Conservation (phyloP, 1,139 yeast genomes). For the Geotrichum klebahnii region DNA sequence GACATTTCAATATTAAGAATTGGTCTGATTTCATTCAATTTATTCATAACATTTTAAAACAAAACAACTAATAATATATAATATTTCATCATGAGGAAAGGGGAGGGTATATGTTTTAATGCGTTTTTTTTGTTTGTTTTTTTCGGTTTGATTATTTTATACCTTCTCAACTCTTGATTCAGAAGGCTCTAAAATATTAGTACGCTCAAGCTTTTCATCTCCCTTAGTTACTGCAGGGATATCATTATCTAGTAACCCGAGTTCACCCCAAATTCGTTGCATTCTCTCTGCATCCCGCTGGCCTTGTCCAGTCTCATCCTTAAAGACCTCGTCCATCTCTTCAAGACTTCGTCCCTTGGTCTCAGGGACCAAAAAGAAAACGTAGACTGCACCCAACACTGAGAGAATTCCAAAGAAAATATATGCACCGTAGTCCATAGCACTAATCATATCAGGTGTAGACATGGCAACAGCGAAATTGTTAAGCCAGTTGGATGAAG, state of each 20-base stretch:
- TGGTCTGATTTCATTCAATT: too few species aligned
- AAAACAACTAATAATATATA: too few species aligned
- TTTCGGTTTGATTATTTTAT: too few species aligned
- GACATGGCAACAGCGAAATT: constrained; percentile 70
- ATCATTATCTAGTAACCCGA: constrained; percentile 24
- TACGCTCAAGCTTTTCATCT: too few species aligned
- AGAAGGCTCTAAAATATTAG: too few species aligned
- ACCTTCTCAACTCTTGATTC: too few species aligned
- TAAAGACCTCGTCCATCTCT: constrained; percentile 47
- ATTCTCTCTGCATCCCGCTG: constrained; percentile 23
- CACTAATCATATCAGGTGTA: constrained; percentile 63
- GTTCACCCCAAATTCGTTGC: constrained; percentile 25
- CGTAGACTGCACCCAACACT: constrained; percentile 29
- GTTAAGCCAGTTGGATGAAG: constrained; percentile 77
- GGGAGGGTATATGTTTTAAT: too few species aligned
- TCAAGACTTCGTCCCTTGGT: constrained; percentile 48
- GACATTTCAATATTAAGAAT: too few species aligned
- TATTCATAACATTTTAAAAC: too few species aligned
- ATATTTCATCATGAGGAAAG: too few species aligned
- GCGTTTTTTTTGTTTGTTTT: too few species aligned
- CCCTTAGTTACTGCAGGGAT: constrained; percentile 20
- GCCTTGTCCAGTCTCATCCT: constrained; percentile 23
- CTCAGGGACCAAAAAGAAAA: constrained; percentile 47
- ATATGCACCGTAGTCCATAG: constrained; percentile 42
- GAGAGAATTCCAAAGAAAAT: constrained; percentile 45